Conservation (phyloP, 768 basidiomycete species). For the Panaeolus papilionaceus region DNA sequence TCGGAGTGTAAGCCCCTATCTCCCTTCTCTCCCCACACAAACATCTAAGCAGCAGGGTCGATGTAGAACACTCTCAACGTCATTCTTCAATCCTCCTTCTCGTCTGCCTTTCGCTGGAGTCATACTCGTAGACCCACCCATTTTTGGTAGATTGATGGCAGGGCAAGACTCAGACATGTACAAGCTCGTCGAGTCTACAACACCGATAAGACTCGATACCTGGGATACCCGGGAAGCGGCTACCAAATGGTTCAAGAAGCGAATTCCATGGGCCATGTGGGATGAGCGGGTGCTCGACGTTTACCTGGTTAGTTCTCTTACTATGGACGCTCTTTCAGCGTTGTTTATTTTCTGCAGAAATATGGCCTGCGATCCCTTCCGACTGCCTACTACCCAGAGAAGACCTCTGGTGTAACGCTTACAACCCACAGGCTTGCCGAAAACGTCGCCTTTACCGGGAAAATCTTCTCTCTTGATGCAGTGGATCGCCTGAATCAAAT, state of each 20-base stretch:
- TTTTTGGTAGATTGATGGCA: slow-evolving; percentile 29
- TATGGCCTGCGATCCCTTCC: slow-evolving; percentile 35
- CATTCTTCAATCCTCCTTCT: slow-evolving; percentile 35
- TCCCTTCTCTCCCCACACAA: neutral
- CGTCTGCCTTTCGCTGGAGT: slow-evolving; percentile 32
- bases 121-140: slow-evolving; percentile 35
- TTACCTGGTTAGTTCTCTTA: slow-evolving; percentile 26
- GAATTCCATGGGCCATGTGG: slow-evolving; percentile 34
- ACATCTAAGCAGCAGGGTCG: neutral
- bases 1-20: slow-evolving; percentile 32
- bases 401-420: slow-evolving; percentile 31
- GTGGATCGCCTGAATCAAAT: slow-evolving; percentile 36
- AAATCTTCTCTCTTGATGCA: slow-evolving; percentile 28
- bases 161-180: slow-evolving; percentile 33
- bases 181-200: slow-evolving; percentile 31
- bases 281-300: slow-evolving; percentile 34
- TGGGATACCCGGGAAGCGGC: slow-evolving; percentile 34
- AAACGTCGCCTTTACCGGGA: slow-evolving; percentile 35
- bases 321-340: too few relatives aligned
- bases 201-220: slow-evolving; percentile 31
- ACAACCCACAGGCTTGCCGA: slow-evolving; percentile 34
- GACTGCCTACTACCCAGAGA: slow-evolving; percentile 35
- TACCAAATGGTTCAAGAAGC: slow-evolving; percentile 29
- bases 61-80: slow-evolving; percentile 30
- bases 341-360: slow-evolving; percentile 24